phyloP scores from a whole-genome alignment of 2,329 filamentous ascomycete genomes.

The Pestalotiopsis sp. region DNA sequence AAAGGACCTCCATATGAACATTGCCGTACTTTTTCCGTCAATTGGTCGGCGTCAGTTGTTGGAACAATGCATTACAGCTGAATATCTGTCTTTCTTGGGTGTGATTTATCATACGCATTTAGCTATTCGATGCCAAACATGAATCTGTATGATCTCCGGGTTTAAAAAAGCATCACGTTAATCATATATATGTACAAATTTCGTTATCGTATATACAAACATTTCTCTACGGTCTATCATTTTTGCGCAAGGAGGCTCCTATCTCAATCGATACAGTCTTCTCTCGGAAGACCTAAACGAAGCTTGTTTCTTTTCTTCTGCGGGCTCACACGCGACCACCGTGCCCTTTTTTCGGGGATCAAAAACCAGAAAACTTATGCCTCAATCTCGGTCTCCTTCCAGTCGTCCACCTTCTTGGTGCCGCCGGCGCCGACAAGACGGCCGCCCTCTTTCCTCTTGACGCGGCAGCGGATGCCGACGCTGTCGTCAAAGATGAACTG shows the following conservation, averaged over 20 bases:
- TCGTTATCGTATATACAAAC: neutral
- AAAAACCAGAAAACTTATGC: conserved; percentile 42
- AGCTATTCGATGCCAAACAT: neutral
- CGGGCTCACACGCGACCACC: neutral
- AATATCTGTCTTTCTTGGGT: neutral
- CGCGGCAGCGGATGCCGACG: conserved; percentile 87
- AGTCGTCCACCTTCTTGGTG: conserved; percentile 49
- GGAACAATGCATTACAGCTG: neutral
- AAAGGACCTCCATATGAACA: neutral
- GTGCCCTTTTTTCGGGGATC: no score
- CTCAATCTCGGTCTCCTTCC: conserved; percentile 73
- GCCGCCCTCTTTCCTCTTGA: conserved; percentile 85
- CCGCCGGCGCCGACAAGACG: conserved; percentile 54
- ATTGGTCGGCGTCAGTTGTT: neutral
- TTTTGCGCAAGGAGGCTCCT: neutral
- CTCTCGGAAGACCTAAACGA: neutral
- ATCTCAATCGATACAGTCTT: neutral
- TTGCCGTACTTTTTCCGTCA: no score
- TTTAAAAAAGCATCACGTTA: neutral
- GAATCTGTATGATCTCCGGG: neutral
- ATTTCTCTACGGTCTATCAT: conserved; percentile 1
- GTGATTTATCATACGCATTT: neutral
- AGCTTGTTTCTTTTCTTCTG: neutral
- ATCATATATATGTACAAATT: neutral
- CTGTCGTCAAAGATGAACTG: conserved; percentile 90